A percentile compares a stretch with the other conserved stretches of the same genome.
These are phyloP conservation scores for Pseudoneurospora amorphoporcata DNA, from an alignment of 495 filamentous ascomycete genomes.

Conservation along the genomic window DNA sequence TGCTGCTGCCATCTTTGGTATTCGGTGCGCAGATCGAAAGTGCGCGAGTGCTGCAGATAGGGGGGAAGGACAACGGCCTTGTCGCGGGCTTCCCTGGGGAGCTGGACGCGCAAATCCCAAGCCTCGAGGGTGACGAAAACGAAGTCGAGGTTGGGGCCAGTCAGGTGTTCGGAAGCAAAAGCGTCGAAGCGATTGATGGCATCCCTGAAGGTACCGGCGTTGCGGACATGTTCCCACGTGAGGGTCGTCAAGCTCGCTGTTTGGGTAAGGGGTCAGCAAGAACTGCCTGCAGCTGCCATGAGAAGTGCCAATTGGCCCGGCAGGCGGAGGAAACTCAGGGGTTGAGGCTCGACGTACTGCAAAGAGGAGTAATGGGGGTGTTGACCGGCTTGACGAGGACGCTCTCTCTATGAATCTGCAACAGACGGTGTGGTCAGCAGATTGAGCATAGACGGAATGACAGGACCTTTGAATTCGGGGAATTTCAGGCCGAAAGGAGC, in stretches of 20 bases:
- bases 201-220: constrained; percentile 91
- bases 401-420: constrained; percentile 83
- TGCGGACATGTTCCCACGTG: constrained; percentile 97
- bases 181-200: constrained; percentile 89
- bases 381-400: constrained; percentile 97
- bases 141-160: constrained; percentile 80
- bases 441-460: not conserved
- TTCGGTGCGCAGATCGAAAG: constrained; percentile 92
- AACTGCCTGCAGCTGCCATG: not conserved
- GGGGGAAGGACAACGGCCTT: constrained; percentile 95
- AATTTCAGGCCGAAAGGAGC: not conserved
- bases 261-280: constrained; percentile 16
- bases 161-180: constrained; percentile 82
- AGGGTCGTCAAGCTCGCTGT: constrained; percentile 92
- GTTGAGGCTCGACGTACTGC: constrained; percentile 62
- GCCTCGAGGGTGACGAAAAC: constrained; percentile 96
- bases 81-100: constrained; percentile 93
- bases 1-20: constrained; percentile 98
- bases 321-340: constrained; percentile 4
- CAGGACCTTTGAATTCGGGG: not conserved
- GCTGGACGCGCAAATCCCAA: constrained; percentile 96
- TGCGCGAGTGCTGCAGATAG: constrained; percentile 93
- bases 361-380: constrained; percentile 94
- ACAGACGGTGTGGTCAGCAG: constrained; percentile 7
- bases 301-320: constrained; percentile 4